Conservation (phyloP, 441 rosid species). For the Biscutella laevigata region DNA sequence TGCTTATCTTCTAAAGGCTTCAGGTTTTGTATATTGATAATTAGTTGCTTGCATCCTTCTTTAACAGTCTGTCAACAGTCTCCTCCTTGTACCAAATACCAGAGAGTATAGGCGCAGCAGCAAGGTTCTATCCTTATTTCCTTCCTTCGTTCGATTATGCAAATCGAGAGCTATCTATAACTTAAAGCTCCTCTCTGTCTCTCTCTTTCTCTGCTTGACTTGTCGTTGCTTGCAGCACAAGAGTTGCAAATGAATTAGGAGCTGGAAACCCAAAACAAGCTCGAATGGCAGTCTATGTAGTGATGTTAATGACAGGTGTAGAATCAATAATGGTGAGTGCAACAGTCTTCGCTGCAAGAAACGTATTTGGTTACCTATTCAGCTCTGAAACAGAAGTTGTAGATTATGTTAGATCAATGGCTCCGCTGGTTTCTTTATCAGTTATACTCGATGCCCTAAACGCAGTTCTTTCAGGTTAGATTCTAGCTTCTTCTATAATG, state of each 20-base stretch:
- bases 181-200: neutral
- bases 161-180: neutral
- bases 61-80: slow-evolving; percentile 39
- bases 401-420: slow-evolving; percentile 50
- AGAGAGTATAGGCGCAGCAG: slow-evolving; percentile 49
- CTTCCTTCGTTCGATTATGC: neutral
- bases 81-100: slow-evolving; percentile 46
- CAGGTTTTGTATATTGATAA: neutral
- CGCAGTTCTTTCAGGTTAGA: slow-evolving; percentile 55
- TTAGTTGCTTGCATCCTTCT: neutral
- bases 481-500: neutral
- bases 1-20: neutral
- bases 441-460: slow-evolving; percentile 52
- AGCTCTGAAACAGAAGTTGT: slow-evolving; percentile 63
- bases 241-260: slow-evolving; percentile 81
- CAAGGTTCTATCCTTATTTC: slow-evolving; percentile 30
- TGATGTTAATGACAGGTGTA: slow-evolving; percentile 25
- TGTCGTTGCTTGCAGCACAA: slow-evolving; percentile 36
- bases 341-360: slow-evolving; percentile 33
- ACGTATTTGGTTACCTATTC: slow-evolving; percentile 50
- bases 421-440: slow-evolving; percentile 50
- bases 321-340: slow-evolving; percentile 35
- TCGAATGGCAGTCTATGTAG: slow-evolving; percentile 30
- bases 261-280: slow-evolving; percentile 56
- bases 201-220: neutral